phyloP scores from a whole-genome alignment of 140 eudicot species.

The Anethum foeniculum region DNA sequence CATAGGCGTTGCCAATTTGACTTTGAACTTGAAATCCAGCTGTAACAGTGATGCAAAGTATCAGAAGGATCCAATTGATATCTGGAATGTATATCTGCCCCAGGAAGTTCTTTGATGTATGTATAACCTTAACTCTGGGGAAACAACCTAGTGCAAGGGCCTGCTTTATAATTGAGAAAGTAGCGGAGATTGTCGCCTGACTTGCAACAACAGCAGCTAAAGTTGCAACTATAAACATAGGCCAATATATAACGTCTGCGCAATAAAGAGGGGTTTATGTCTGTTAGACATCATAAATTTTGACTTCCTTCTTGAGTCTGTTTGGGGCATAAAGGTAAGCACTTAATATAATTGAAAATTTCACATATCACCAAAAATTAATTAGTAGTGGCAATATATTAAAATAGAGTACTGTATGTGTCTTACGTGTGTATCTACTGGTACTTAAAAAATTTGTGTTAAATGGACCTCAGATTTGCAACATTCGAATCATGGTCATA shows the following conservation, averaged over 20 bases:
- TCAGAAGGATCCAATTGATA: constrained; percentile 64
- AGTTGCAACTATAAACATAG: constrained; percentile 37
- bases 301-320: not conserved
- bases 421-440: not conserved
- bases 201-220: constrained; percentile 70
- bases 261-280: not conserved
- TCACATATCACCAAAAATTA: constrained; percentile 24
- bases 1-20: constrained; percentile 59
- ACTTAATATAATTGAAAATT: not conserved
- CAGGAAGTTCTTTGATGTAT: constrained; percentile 48
- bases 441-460: not conserved
- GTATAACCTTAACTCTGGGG: constrained; percentile 71
- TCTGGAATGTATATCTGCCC: constrained; percentile 75
- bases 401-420: not conserved
- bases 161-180: constrained; percentile 70
- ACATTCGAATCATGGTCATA: not conserved
- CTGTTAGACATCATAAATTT: not conserved
- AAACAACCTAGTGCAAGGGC: constrained; percentile 66
- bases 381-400: constrained; percentile 48
- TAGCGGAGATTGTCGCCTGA: constrained; percentile 69
- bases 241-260: constrained; percentile 31
- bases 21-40: constrained; percentile 45
- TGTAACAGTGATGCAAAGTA: constrained; percentile 52
- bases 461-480: not conserved
- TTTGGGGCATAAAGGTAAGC: not conserved